A percentile compares a stretch with the other conserved stretches of the same genome.
These are phyloP conservation scores for Xylaria sp. DNA, from an alignment of 2,329 filamentous ascomycete species.

Conservation along the genomic window DNA sequence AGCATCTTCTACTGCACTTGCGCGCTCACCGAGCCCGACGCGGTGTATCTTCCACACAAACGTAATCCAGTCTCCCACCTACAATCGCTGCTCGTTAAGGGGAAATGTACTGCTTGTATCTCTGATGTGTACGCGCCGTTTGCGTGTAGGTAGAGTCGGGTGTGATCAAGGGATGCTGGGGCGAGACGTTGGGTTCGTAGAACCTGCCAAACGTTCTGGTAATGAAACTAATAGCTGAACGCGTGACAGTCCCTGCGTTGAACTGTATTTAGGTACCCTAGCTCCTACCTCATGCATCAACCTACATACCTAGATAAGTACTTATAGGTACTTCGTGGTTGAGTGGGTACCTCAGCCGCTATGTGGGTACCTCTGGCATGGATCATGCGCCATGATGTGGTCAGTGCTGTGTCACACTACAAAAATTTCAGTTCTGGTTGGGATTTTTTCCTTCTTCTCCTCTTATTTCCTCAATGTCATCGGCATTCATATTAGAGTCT, in stretches of 20 bases:
- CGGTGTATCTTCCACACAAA: slow-evolving; percentile 11
- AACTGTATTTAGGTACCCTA: too few species aligned
- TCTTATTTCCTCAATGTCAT: slow-evolving; percentile 77
- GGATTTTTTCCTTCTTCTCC: slow-evolving; percentile 53
- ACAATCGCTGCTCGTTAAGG: neutral
- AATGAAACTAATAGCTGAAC: slow-evolving; percentile 28
- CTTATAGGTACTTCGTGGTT: slow-evolving; percentile 9
- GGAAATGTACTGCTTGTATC: neutral
- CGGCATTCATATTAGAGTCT: slow-evolving; percentile 99
- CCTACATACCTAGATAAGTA: neutral
- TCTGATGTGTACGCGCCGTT: neutral
- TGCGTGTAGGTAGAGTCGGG: neutral
- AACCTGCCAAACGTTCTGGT: slow-evolving; percentile 19
- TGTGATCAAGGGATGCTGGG: slow-evolving; percentile 12
- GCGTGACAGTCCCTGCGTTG: slow-evolving; percentile 1
- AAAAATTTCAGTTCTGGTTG: slow-evolving; percentile 28
- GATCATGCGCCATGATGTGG: slow-evolving; percentile 35
- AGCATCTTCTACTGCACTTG: slow-evolving; percentile 44
- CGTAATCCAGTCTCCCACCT: neutral
- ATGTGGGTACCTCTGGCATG: neutral
- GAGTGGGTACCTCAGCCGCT: neutral
- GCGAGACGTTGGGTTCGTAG: slow-evolving; percentile 5
- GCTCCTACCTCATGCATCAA: too few species aligned
- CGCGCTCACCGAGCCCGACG: slow-evolving; percentile 29
- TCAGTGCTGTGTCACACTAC: slow-evolving; percentile 22